Conservation (phyloP, 2,329 filamentous ascomycete species). For the Calycina herbarum region DNA sequence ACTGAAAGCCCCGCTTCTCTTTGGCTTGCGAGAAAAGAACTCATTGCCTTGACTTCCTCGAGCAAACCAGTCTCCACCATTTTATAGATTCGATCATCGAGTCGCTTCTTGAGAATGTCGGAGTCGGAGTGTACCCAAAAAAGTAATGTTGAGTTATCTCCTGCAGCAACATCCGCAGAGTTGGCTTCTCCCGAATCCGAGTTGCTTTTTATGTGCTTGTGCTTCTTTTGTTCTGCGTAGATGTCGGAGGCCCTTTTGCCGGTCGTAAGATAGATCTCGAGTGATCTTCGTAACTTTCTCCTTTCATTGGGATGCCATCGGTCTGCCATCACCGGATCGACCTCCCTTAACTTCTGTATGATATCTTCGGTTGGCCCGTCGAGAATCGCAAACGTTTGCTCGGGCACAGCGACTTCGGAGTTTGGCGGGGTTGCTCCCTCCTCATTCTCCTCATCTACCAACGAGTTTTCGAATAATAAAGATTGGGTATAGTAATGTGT, state of each 20-base stretch:
- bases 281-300: slow-evolving; percentile 83
- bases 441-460: slow-evolving; percentile 48
- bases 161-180: not conserved
- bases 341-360: slow-evolving; percentile 68
- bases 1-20: slow-evolving; percentile 52
- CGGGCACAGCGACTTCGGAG: slow-evolving; percentile 38
- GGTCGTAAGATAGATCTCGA: slow-evolving; percentile 86
- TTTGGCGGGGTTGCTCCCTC: slow-evolving; percentile 32
- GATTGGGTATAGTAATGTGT: slow-evolving; percentile 95
- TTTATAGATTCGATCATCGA: slow-evolving; percentile 76
- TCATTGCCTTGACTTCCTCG: slow-evolving; percentile 59
- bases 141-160: slow-evolving; percentile 45
- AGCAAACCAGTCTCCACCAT: slow-evolving; percentile 73
- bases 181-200: slow-evolving; percentile 21
- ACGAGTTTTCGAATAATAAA: slow-evolving; percentile 74
- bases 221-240: slow-evolving; percentile 72
- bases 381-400: slow-evolving; percentile 66
- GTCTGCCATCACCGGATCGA: slow-evolving; percentile 86
- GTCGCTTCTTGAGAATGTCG: slow-evolving; percentile 64
- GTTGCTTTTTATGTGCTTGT: slow-evolving; percentile 38
- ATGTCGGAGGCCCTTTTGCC: slow-evolving; percentile 81
- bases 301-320: slow-evolving; percentile 93
- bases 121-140: slow-evolving; percentile 85
- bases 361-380: slow-evolving; percentile 70
- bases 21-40: slow-evolving; percentile 46